Evolutionary conservation across 352 stramenopile species (phyloP).

Genomic region (Pythium sukuiense): DNA sequence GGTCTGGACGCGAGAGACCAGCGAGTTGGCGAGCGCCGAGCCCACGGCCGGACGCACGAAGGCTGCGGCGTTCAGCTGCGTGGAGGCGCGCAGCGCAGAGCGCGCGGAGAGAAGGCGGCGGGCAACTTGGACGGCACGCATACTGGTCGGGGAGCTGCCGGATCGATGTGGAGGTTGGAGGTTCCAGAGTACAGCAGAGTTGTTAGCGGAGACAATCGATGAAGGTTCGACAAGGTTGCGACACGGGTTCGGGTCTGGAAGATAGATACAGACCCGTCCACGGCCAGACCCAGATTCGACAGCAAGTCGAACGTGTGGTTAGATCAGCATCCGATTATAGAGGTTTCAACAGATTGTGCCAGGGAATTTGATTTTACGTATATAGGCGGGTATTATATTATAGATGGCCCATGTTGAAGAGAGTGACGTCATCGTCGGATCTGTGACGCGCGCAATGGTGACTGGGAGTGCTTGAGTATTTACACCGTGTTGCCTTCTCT

Average conservation of each 20-base stretch:
- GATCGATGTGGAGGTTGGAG: background rate
- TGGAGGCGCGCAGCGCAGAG: slow-evolving; percentile 11
- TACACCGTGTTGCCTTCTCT: background rate
- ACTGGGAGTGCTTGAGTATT: background rate
- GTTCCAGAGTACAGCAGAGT: background rate
- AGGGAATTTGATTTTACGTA: background rate
- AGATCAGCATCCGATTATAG: background rate
- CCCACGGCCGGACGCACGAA: slow-evolving; percentile 22
- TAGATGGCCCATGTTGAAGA: slow-evolving; percentile 4
- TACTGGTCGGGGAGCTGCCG: background rate
- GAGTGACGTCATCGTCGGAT: slow-evolving; percentile 2
- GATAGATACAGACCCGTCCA: background rate
- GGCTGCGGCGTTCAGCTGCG: slow-evolving; percentile 5
- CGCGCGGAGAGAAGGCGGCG: slow-evolving; percentile 14
- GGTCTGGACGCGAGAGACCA: slow-evolving; percentile 15
- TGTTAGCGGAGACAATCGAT: background rate
- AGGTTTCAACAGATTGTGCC: background rate
- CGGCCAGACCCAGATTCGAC: background rate
- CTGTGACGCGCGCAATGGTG: background rate
- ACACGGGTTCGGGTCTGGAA: background rate
- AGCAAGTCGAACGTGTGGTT: background rate
- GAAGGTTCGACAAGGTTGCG: slow-evolving; percentile 1
- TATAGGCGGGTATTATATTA: background rate
- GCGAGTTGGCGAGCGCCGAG: slow-evolving; percentile 8
- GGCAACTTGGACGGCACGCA: slow-evolving; percentile 22